These are phyloP conservation scores for Bigelowiella natans DNA, from an alignment of 78 protist species.

Conservation along the genomic window DNA sequence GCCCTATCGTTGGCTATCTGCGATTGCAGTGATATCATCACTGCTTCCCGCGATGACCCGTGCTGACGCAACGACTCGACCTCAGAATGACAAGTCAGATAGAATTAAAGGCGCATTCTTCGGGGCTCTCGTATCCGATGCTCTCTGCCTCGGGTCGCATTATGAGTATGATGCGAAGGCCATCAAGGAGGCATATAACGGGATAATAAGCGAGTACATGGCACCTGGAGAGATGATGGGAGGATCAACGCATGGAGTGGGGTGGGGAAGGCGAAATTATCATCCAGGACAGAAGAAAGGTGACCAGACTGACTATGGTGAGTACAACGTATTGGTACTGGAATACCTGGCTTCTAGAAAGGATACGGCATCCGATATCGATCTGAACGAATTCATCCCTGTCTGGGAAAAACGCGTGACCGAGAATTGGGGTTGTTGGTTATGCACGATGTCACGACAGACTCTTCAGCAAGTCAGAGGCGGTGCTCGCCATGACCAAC, in stretches of 20 bases:
- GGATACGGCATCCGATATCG: not conserved
- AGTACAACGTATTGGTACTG: not conserved
- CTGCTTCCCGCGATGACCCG: too few relatives aligned
- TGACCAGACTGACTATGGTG: constrained; percentile 3
- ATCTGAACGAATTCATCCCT: not conserved
- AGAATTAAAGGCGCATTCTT: not conserved
- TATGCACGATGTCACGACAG: not conserved
- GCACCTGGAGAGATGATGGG: constrained; percentile 6
- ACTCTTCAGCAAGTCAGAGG: not conserved
- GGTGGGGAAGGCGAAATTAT: constrained; percentile 15
- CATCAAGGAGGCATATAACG: not conserved
- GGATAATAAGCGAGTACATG: not conserved
- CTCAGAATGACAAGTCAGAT: too few relatives aligned
- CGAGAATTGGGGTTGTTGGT: too few relatives aligned
- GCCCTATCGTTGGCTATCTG: too few relatives aligned
- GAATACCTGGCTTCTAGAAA: not conserved
- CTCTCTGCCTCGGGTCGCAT: not conserved
- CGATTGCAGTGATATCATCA: too few relatives aligned
- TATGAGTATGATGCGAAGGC: not conserved
- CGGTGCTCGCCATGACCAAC: not conserved
- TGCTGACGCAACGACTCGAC: too few relatives aligned
- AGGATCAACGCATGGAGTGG: not conserved
- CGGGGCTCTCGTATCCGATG: not conserved
- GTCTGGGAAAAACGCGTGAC: not conserved
- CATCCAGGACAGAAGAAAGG: not conserved